Base-by-base conservation (phyloP, 73 alveolate species). In the Diophrys sp. region DNA sequence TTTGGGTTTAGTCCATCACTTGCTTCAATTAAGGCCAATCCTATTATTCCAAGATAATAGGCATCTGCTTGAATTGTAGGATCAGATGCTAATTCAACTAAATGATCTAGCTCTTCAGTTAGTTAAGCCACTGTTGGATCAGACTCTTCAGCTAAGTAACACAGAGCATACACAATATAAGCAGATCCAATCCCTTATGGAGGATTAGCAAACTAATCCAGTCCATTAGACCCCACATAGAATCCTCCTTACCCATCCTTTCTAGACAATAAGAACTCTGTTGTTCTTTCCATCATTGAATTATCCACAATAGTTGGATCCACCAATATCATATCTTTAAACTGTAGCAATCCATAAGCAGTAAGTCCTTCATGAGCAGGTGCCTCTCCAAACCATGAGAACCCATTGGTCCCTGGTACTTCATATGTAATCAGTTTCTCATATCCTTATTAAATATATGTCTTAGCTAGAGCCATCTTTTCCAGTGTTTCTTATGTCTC, bases 291-390 rank as follows among this genome's bases (percentile, higher is more conserved):
- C 27, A 73, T 33, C 71, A 73, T 83, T 1, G 30, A 33, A 1
- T 34, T 66, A 32, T 67, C 77, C n/a, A 76, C 25, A 28, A 30
- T 31, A 0, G n/a, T n/a, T n/a, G 85, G 89, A 33, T 33, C 31
- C 44, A 75, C 73, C 68, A 53, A 31, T 73, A 75, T 68, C 86
- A 83, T 83, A 14, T 83, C 86, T 24, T 34, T 0, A 80, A 83
- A 83, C 70, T 75, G 67, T 68, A 75, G 29, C 0, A 83, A 28
- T 68, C 91, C 91, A 76, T 83, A 83, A 1, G 91, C 91, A 23
- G 91, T 73, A n/a, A 83, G 73, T 2, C 86, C 81, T 31, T 83
- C 91, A 83, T 83, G 91, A 29, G 73, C 91, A 23, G 91, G 91
- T 1, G 57, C 24, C 11, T 66, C 54, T 1, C 91, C 91, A 56